A percentile compares a stretch with the other conserved stretches of the same genome.
Conservation (phyloP, 2,329 filamentous ascomycete species). For the Pseudocercospora fijiensis region DNA sequence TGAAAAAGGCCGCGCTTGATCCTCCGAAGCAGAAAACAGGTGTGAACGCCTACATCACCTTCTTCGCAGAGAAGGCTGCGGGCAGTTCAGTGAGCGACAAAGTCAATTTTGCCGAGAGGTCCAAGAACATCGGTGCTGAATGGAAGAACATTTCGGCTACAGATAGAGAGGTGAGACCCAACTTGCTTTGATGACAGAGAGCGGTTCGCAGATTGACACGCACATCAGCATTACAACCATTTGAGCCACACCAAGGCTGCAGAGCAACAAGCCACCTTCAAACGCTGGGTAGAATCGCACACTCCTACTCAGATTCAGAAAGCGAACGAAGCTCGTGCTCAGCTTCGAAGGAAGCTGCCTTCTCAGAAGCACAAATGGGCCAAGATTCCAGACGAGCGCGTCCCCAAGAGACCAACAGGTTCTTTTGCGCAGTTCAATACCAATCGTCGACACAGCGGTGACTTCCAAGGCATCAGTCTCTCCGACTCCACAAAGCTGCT, state of each 20-base stretch:
- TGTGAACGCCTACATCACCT: conserved; percentile 32
- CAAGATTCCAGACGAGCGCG: conserved; percentile 57
- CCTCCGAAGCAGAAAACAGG: conserved; percentile 31
- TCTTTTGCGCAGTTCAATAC: conserved; percentile 47
- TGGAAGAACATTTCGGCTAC: conserved; percentile 48
- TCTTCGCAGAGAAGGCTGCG: conserved; percentile 31
- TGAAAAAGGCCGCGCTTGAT: conserved; percentile 42
- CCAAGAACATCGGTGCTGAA: conserved; percentile 43
- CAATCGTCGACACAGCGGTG: conserved; percentile 50
- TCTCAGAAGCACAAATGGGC: conserved; percentile 22
- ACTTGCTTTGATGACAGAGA: background rate
- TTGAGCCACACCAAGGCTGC: conserved; percentile 50
- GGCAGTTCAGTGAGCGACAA: conserved; percentile 15
- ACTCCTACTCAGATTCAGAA: conserved; percentile 57
- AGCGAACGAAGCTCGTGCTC: conserved; percentile 59
- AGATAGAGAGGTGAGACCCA: conserved; percentile 47
- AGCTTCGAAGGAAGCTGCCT: conserved; percentile 28
- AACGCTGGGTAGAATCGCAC: conserved; percentile 56
- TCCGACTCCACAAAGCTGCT: conserved; percentile 46
- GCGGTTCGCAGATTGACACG: conserved; percentile 4
- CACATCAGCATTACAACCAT: conserved; percentile 54
- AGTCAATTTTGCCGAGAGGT: conserved; percentile 36
- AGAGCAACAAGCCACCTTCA: conserved; percentile 47
- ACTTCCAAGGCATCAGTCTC: conserved; percentile 50
- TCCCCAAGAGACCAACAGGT: conserved; percentile 45